These are phyloP conservation scores for Alternaria gaisen DNA, from an alignment of 2,329 filamentous ascomycete genomes.

Conservation along the genomic window DNA sequence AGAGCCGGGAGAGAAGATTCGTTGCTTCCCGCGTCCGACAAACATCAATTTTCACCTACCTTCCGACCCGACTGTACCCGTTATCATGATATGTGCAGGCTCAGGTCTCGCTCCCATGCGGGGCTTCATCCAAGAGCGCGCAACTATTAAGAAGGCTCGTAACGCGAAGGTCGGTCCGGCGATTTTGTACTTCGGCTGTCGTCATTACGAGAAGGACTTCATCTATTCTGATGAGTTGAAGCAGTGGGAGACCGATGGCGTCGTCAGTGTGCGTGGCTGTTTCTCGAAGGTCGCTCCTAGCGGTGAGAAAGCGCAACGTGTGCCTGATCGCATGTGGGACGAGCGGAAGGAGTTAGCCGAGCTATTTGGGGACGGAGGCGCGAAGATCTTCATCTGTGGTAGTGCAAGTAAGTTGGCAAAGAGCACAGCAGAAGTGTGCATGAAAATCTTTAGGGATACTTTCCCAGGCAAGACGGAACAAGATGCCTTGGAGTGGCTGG, in stretches of 20 bases:
- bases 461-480: conserved; percentile 12
- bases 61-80: conserved; percentile 49
- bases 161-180: conserved; percentile 62
- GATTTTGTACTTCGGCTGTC: conserved; percentile 70
- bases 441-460: conserved; percentile 24
- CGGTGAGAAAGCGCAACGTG: conserved; percentile 61
- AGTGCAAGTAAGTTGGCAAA: conserved; percentile 56
- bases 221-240: conserved; percentile 67
- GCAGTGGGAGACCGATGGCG: conserved; percentile 14
- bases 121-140: conserved; percentile 47
- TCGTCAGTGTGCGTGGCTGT: conserved; percentile 14
- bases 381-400: conserved; percentile 71
- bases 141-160: conserved; percentile 23
- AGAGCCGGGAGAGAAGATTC: conserved; percentile 14
- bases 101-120: conserved; percentile 44
- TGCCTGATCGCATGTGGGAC: conserved; percentile 59
- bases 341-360: conserved; percentile 55
- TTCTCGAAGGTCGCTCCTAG: conserved; percentile 72
- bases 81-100: conserved; percentile 57
- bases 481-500: conserved; percentile 8
- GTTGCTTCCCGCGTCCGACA: conserved; percentile 15
- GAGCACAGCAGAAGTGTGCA: conserved; percentile 46
- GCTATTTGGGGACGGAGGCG: conserved; percentile 54
- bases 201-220: conserved; percentile 62
- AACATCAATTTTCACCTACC: conserved; percentile 31